Evolutionary conservation across 306 rosid genomes (phyloP).

Genomic region (Ammopiptanthus mongolicus): DNA sequence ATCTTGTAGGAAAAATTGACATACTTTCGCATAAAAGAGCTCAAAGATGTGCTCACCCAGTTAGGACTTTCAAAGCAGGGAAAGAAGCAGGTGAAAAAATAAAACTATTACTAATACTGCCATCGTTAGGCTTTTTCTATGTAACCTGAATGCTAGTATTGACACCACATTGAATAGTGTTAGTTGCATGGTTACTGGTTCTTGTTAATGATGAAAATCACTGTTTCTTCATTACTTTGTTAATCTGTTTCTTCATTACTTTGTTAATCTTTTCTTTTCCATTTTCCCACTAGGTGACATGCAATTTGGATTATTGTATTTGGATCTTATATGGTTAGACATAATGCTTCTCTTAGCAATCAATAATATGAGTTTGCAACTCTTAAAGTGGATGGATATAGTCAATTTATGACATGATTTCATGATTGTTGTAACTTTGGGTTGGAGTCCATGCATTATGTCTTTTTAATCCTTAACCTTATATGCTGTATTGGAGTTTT

Average conservation of each 20-base stretch:
- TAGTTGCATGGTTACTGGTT: constrained; percentile 1
- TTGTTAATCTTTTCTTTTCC: not conserved
- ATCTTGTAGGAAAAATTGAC: constrained; percentile 63
- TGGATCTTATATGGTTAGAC: not conserved
- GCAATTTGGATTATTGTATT: not conserved
- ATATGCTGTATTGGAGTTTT: constrained; percentile 21
- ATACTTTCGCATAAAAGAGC: constrained; percentile 88
- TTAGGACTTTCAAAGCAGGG: constrained; percentile 96
- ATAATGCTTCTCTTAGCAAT: not conserved
- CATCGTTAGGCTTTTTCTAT: not conserved
- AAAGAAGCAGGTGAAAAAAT: constrained; percentile 81
- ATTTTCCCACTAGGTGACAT: not conserved
- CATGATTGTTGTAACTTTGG: not conserved
- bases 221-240: not conserved
- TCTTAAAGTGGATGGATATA: not conserved
- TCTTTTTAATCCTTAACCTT: not conserved
- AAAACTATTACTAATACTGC: constrained; percentile 13
- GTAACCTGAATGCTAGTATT: not conserved
- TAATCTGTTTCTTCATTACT: constrained; percentile 6
- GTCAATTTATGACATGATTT: not conserved
- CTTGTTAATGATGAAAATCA: not conserved
- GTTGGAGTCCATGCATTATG: not conserved
- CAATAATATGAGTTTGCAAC: not conserved
- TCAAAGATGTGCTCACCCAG: constrained; percentile 84
- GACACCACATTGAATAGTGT: not conserved